phyloP scores from a whole-genome alignment of 768 basidiomycete genomes.

The Kwoniella sp. region DNA sequence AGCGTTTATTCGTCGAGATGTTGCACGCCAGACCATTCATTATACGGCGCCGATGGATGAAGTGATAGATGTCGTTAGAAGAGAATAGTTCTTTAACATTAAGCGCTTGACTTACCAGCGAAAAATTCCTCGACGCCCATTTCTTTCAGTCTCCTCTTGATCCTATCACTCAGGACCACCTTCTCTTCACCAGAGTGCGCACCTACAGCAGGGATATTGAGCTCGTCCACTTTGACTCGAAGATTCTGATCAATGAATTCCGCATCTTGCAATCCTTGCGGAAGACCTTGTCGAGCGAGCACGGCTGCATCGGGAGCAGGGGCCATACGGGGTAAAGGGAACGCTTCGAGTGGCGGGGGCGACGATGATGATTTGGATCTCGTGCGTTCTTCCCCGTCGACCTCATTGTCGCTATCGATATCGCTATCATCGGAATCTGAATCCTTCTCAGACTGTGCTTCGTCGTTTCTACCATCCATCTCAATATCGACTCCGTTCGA shows the following conservation, averaged over 20 bases:
- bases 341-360: constrained; percentile 45
- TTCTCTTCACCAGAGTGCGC: constrained; percentile 5
- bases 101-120: constrained; percentile 73
- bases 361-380: constrained; percentile 18
- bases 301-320: constrained; percentile 47
- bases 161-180: constrained; percentile 64
- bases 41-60: too few species aligned
- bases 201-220: constrained; percentile 15
- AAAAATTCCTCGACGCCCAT: constrained; percentile 84
- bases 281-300: constrained; percentile 51
- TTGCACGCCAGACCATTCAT: too few species aligned
- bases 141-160: constrained; percentile 66
- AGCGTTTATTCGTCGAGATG: too few species aligned
- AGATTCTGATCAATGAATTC: constrained; percentile 47
- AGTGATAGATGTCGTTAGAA: too few species aligned
- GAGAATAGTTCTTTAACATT: too few species aligned
- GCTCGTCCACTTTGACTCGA: constrained; percentile 29
- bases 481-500: constrained; percentile 5
- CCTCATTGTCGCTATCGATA: constrained; percentile 10
- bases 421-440: too few species aligned
- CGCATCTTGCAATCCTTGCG: constrained; percentile 51
- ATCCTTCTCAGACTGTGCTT: too few species aligned
- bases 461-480: constrained; percentile 4
- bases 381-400: constrained; percentile 7
- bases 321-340: constrained; percentile 49